Evolutionary conservation across 805 yeast species (phyloP), one percentile per base, ranked within the genome.

Genomic region (Lachancea dasiensis): DNA sequence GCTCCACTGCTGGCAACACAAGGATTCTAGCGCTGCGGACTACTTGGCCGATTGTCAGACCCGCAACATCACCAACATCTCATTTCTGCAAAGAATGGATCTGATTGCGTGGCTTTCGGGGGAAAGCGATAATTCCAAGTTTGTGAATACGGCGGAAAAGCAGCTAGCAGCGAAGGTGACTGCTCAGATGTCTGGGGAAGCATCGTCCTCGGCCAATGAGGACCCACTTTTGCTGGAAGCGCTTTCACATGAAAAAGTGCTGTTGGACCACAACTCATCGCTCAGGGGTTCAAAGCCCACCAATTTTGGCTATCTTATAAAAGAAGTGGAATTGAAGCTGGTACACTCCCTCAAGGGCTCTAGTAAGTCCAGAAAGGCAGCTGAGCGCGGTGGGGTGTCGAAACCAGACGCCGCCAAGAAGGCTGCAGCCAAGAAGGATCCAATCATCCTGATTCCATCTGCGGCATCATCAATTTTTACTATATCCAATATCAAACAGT

Each of bases 61-160:
- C 34, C 64, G 72, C 27, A 70, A 74, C 3, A 70, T 90, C 23
- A 69, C 77, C 2, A 85, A 85, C 45, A 73, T 90, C 55, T 78
- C 85, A 40, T 89, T 90, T 54, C 62, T 85, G 56, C 95, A 86
- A 51, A 79, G 94, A 61, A 79, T 86, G 6, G 95, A 90, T 55
- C 70, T 90, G 44, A 70, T 81, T 38, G 73, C 85, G 21, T 89
- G 92, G 87, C 69, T 90, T 36, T 73, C 72, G 43, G 95, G 95
- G 3, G 69, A 75, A 15, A 67, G 78, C 3, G 76, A 70, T 26
- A 67, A 71, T 17, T 77, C 85, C 45, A 73, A 76, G 38, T 79
- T 72, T 54, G 61, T 80, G 23, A 10, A 17, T 22, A 9, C 28
- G 11, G 35, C 36, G 8, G 36, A 31, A 20, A 18, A 26, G 16